Percentiles rank a stretch among this genome's conserved stretches.
Evolutionary conservation across 805 yeast species (phyloP).

Genomic region (Starmera dryadoides): DNA sequence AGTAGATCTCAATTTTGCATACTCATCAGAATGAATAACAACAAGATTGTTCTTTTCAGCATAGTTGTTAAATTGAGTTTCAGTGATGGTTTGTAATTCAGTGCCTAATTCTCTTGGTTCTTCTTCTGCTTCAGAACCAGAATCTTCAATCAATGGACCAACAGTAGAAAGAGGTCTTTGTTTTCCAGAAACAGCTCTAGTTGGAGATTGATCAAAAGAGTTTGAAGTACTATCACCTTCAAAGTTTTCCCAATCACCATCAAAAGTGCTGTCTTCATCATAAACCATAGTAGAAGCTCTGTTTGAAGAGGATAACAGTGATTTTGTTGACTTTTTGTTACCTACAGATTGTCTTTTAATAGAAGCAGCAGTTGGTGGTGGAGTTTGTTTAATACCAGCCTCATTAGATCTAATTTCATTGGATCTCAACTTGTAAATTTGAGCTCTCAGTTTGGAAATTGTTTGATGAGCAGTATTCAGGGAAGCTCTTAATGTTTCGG

Average conservation of each 20-base stretch:
- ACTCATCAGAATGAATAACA: conserved; percentile 18
- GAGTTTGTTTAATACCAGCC: conserved; percentile 6
- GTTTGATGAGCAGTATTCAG: conserved; percentile 58
- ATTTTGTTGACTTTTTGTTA: conserved; percentile 7
- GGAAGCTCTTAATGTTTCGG: conserved; percentile 59
- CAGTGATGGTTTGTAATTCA: conserved; percentile 13
- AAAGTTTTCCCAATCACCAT: conserved; percentile 22
- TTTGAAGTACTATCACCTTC: conserved; percentile 14
- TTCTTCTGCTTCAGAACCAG: conserved; percentile 19
- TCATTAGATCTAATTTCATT: conserved; percentile 12
- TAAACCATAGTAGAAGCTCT: conserved; percentile 17
- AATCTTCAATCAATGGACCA: conserved; percentile 12
- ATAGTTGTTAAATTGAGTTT: conserved; percentile 21
- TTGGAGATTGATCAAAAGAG: conserved; percentile 9
- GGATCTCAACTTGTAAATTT: conserved; percentile 19
- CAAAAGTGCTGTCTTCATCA: conserved; percentile 12
- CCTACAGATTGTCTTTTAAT: conserved; percentile 6
- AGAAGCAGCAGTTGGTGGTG: conserved; percentile 8
- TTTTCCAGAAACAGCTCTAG: conserved; percentile 3
- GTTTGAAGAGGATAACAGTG: conserved; percentile 6
- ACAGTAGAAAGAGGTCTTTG: conserved; percentile 11
- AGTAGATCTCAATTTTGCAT: conserved; percentile 1
- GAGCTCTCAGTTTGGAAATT: conserved; percentile 48
- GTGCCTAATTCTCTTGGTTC: conserved; percentile 12
- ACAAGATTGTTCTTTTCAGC: conserved; percentile 23